Percentiles rank a stretch among this genome's conserved stretches.
These are phyloP conservation scores for Colletotrichum australisinense DNA, from an alignment of 2,329 filamentous ascomycete species.

Conservation along the genomic window DNA sequence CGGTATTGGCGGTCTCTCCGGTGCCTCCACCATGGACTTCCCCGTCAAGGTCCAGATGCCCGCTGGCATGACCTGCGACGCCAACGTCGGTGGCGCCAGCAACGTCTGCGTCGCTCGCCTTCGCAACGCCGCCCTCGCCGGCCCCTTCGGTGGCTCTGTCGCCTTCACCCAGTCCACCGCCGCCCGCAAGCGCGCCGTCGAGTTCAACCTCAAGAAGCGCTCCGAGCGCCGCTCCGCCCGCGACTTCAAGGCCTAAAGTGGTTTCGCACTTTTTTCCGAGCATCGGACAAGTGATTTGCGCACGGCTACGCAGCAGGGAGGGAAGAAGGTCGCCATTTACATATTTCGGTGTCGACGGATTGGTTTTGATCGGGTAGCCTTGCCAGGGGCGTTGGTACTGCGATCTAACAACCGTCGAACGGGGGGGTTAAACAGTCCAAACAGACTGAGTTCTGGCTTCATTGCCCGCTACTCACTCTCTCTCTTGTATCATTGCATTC, in stretches of 20 bases:
- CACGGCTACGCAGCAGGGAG: conserved; percentile 10
- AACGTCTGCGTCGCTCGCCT: conserved; percentile 75
- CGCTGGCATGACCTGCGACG: conserved; percentile 73
- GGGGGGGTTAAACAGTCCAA: background rate
- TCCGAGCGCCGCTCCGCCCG: conserved; percentile 40
- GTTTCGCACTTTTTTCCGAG: background rate
- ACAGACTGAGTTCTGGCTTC: background rate
- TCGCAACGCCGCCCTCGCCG: conserved; percentile 69
- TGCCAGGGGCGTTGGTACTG: conserved; percentile 12
- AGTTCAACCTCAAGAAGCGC: conserved; percentile 56
- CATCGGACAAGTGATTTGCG: conserved; percentile 7
- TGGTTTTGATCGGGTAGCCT: background rate
- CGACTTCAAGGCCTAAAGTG: conserved; percentile 29
- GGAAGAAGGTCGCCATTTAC: background rate
- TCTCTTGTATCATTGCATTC: background rate
- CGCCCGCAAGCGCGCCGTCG: conserved; percentile 72
- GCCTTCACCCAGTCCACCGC: conserved; percentile 71
- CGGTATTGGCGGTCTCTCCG: conserved; percentile 65
- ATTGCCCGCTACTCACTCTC: background rate
- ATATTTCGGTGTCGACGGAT: background rate
- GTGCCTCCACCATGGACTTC: conserved; percentile 71
- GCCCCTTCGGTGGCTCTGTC: conserved; percentile 74
- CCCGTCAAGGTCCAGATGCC: conserved; percentile 74
- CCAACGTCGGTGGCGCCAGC: conserved; percentile 64
- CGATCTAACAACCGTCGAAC: background rate